Base-by-base conservation (phyloP, 257 asterid genomes). In the Lycium barbarum region DNA sequence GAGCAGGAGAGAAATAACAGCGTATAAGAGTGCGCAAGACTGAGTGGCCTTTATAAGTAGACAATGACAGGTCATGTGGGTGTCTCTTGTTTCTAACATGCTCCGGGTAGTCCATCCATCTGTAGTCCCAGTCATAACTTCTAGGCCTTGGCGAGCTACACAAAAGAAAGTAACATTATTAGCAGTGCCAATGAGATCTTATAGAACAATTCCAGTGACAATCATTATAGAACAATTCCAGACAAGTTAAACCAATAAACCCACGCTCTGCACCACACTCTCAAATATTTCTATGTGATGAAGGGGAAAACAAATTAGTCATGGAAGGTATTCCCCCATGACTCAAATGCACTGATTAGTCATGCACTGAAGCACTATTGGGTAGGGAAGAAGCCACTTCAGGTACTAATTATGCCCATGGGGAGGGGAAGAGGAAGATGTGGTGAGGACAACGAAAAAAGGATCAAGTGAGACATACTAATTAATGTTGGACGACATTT, bases 11-110 rank as follows among this genome's bases (percentile, higher is more conserved):
- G 93, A 96, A 96, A 89, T 96, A 94, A 84, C 98, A 93, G 22
- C 98, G 99, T 70, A 96, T 91, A 80, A 95, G 98, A 86, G 99
- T 96, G 81, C 91, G 96, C 88, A 96, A 87, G 59, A 96, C 99
- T 7, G 89, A 43, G 71, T 96, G 99, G 83, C 99, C 98, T 91
- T 84, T 92, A 84, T 95, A 96, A 18, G 99, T 96, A 86, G 94
- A 89, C 90, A 96, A 79, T 80, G 99, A 96, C 57, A 93, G 85
- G 85, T 96, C 99, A 70, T 90, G 88, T 1, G 92, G 91, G 79
- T 88, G 92, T 83, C 85, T 86, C 85, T 82, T 8, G 79, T 89
- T 87, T 88, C 85, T 92, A 6, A 88, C 90, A 72, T 78, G 86
- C 67, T 85, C 89, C 9, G 99, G 99, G 87, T 91, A 96, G 62